phyloP scores from a whole-genome alignment of 805 yeast species.

The Alloascoidea africana region DNA sequence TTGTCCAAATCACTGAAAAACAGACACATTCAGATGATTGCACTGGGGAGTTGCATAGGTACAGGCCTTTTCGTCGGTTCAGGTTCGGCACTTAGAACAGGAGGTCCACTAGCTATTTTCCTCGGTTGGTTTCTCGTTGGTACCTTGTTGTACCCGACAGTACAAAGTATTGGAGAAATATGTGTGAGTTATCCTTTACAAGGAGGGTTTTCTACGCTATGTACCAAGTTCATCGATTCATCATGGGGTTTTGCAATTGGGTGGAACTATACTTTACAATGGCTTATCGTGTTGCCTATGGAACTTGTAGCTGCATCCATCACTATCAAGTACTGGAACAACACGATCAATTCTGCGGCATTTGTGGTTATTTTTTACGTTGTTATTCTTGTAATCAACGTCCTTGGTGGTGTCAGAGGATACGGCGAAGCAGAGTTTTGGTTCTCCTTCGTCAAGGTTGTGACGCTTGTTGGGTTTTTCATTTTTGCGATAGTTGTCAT shows the following conservation, averaged over 20 bases:
- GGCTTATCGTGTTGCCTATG: conserved; percentile 33
- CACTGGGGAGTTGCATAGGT: conserved; percentile 7
- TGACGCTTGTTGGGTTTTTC: conserved; percentile 30
- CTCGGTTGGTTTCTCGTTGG: conserved; percentile 18
- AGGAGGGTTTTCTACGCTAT: too few relatives aligned
- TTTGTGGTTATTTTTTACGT: conserved; percentile 28
- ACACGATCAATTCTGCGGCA: conserved; percentile 23
- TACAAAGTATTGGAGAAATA: too few relatives aligned
- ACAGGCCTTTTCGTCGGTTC: conserved; percentile 21
- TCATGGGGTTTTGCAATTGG: conserved; percentile 41
- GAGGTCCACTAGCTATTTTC: conserved; percentile 19
- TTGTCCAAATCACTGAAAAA: too few relatives aligned
- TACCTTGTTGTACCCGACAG: too few relatives aligned
- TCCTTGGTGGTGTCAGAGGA: conserved; percentile 27
- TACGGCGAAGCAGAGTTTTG: conserved; percentile 37
- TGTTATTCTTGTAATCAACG: conserved; percentile 20
- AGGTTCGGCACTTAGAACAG: conserved; percentile 19
- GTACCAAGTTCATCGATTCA: too few relatives aligned
- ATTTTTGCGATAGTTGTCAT: conserved; percentile 28
- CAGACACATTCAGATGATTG: conserved; percentile 6
- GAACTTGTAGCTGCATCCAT: conserved; percentile 34
- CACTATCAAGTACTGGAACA: conserved; percentile 28
- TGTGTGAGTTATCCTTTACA: too few relatives aligned
- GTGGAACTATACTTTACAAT: conserved; percentile 36
- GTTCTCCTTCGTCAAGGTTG: conserved; percentile 27